Base-by-base conservation (phyloP, 2,329 filamentous ascomycete genomes). In the Stagonosporopsis rhizophila region DNA sequence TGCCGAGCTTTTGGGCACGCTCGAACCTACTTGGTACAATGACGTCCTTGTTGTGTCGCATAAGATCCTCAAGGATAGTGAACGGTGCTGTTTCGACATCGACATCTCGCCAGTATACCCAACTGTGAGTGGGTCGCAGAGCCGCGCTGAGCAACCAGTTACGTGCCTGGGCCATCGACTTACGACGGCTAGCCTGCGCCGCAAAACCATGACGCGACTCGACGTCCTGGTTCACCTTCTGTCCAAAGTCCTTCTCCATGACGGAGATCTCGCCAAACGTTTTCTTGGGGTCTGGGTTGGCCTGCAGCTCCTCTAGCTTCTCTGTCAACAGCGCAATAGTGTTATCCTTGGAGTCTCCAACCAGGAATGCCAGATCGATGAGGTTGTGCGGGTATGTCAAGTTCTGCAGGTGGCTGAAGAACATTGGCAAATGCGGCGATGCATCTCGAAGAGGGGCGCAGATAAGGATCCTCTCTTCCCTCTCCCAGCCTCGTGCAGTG, bases 41-140 rank as follows among this genome's bases (percentile, higher is more conserved):
- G 27, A 99, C 89, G 74, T 99, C 95, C 78, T 97, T 98, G 79
- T 99, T 96, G 72, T 99, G 95, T 61, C 94, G 88, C 95, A 99
- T 99, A 51, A 99, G 80, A 79, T 99, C 95, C 74, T 99, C 95
- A 61, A 99, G 80, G 67, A 99, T 98, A 0, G 95, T 98, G 72
- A 94, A 95, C 0, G 95, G 95, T 2, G 95, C 95, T 1, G 95
- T 99, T 78, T 98, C 92, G 8, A 99, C 95, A 78, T 99, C 95
- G 22, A 96, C 95, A 79, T 99, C 95, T 77, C 95, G 88, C 95
- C 95, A 99, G 75, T 99, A 99, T 9, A 99, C 95, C 95, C 95
- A 99, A 62, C 93, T 97, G 75, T 99, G 95, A 48, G 95, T 96
- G 1, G 95, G 95, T 39, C 95, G 87, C 50, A 99, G 80, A 20